phyloP scores from a whole-genome alignment of 768 basidiomycete genomes.

The Gloeopeniophorella convolvens region DNA sequence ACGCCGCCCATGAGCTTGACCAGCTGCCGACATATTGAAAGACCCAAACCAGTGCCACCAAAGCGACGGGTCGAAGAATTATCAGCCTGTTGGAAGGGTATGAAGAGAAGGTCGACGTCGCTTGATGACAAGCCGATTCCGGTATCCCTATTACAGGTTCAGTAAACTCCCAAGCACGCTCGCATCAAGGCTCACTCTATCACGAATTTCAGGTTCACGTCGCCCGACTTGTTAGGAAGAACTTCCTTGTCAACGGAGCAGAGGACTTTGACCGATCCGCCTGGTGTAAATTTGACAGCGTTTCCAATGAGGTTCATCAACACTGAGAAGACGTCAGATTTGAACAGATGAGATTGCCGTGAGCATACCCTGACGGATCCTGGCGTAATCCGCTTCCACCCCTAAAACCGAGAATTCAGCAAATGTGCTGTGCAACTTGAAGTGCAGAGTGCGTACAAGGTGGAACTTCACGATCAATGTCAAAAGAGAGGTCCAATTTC shows the following conservation, averaged over 20 bases:
- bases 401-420: constrained; percentile 30
- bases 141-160: constrained; percentile 44
- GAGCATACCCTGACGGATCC: constrained; percentile 59
- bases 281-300: constrained; percentile 66
- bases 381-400: constrained; percentile 68
- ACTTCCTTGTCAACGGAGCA: constrained; percentile 45
- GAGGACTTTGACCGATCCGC: constrained; percentile 55
- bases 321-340: constrained; percentile 33
- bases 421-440: neutral
- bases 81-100: constrained; percentile 75
- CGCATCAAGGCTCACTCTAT: constrained; percentile 49
- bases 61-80: constrained; percentile 71
- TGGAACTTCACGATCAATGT: constrained; percentile 62
- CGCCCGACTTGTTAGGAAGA: constrained; percentile 30
- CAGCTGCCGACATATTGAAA: constrained; percentile 68
- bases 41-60: constrained; percentile 71
- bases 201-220: constrained; percentile 54
- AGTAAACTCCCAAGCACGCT: neutral
- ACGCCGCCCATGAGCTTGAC: constrained; percentile 73
- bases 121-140: constrained; percentile 64
- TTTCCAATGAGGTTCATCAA: constrained; percentile 76
- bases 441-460: constrained; percentile 37
- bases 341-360: neutral
- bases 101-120: constrained; percentile 62
- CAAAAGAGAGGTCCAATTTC: constrained; percentile 67